Evolutionary conservation across 371 early-diverging fungal species (phyloP), one percentile per base, ranked within the genome.

Genomic region (Apophysomyces trapeziformis): DNA sequence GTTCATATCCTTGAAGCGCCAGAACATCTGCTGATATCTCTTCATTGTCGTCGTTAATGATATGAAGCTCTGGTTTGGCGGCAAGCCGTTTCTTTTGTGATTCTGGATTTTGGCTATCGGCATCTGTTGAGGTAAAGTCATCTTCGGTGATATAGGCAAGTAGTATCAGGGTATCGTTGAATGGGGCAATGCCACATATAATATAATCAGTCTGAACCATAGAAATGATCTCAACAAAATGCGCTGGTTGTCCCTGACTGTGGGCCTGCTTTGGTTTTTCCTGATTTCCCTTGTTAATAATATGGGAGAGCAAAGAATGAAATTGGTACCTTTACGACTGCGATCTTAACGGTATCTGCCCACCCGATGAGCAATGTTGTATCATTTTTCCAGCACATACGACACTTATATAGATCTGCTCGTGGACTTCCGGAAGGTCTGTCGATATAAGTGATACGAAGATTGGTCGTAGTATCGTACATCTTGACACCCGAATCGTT

Each of bases 271-370:
- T 78, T 32, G 79, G 69, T 37, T 83, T 75, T 26, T 86, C 85
- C 82, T 82, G 61, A 38, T 36, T 57, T 7, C 35, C 14, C 16
- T 11, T 38, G 26, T 57, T 43, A 21, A 9, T 16, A 26, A 9
- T 9, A 43, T 2, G 21, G 4, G 7, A 38, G 38, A 63, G 6
- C 11, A 38, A 41, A 57, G 5, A 21, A 14, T 38, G 12, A 41
- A 50, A 47, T 13, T 1, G 70, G 69, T 65, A 85, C 89, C 70
- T 87, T 89, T 50, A 97, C 85, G 0, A 81, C 82, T 6, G 92
- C 93, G 9, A 96, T 82, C 71, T 93, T 95, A 43, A 98, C 92
- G 38, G 86, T 87, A 66, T 97, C 92, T 1, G 95, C 97, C 99
- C 99, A 99, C 0, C 95, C 97, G 60, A 97, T 89, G 43, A 95